Evolutionary conservation across 2,329 filamentous ascomycete species (phyloP).

Genomic region (Xylariaceae sp.): DNA sequence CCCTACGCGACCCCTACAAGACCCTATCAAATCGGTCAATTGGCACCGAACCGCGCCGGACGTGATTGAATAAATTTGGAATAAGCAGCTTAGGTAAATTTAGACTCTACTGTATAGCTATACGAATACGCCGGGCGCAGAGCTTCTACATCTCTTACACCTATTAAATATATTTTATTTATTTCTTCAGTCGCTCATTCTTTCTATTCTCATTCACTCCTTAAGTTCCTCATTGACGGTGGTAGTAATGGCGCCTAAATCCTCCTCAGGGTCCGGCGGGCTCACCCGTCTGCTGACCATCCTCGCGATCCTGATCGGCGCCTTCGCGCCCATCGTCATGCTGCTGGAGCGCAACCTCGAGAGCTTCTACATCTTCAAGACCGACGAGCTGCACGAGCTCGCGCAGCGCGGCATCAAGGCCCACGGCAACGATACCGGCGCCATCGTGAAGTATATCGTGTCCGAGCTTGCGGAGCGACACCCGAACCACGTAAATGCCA

Average conservation of each 20-base stretch:
- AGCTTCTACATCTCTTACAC: background rate
- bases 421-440: slow-evolving; percentile 77
- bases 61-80: slow-evolving; percentile 3
- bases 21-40: background rate
- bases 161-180: background rate
- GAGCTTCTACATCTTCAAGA: slow-evolving; percentile 77
- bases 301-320: slow-evolving; percentile 59
- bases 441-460: slow-evolving; percentile 73
- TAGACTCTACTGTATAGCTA: background rate
- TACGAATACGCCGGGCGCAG: background rate
- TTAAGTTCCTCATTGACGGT: background rate
- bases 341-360: slow-evolving; percentile 64
- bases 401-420: slow-evolving; percentile 67
- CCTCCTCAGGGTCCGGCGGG: slow-evolving; percentile 18
- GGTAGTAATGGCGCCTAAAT: slow-evolving; percentile 17
- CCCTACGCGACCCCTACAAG: slow-evolving; percentile 23
- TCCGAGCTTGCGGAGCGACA: slow-evolving; percentile 64
- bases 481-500: slow-evolving; percentile 65
- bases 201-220: background rate
- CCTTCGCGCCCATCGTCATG: slow-evolving; percentile 61
- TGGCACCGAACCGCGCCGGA: background rate
- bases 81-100: background rate
- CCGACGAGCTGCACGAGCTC: slow-evolving; percentile 70
- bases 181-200: slow-evolving; percentile 11
- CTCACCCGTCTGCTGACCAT: slow-evolving; percentile 51